These are phyloP conservation scores for Aspergillus sp. DNA, from an alignment of 2,329 filamentous ascomycete species.

Conservation along the genomic window DNA sequence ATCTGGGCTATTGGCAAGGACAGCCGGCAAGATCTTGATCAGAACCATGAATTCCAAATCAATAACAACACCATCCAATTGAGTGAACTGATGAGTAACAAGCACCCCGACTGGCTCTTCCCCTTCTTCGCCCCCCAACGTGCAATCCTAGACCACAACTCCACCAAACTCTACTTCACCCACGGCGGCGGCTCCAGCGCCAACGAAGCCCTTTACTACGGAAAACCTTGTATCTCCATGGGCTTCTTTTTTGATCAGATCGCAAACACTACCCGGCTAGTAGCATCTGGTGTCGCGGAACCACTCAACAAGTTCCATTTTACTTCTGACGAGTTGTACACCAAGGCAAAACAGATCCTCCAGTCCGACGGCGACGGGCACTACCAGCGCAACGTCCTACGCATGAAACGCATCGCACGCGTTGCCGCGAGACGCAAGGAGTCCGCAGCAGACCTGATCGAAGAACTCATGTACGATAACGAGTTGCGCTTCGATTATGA, in stretches of 20 bases:
- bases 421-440: slow-evolving; percentile 34
- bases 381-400: slow-evolving; percentile 27
- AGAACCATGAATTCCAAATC: neutral
- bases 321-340: slow-evolving; percentile 24
- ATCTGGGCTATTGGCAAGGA: slow-evolving; percentile 32
- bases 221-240: slow-evolving; percentile 30
- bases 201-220: slow-evolving; percentile 39
- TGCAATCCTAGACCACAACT: slow-evolving; percentile 31
- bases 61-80: slow-evolving; percentile 5
- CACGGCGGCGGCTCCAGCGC: slow-evolving; percentile 39
- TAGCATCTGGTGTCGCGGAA: slow-evolving; percentile 28
- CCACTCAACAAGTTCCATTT: slow-evolving; percentile 34
- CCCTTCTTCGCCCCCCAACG: slow-evolving; percentile 37
- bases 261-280: slow-evolving; percentile 31
- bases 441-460: slow-evolving; percentile 35
- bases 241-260: slow-evolving; percentile 41
- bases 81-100: slow-evolving; percentile 22
- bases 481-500: slow-evolving; percentile 11
- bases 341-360: slow-evolving; percentile 21
- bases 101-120: slow-evolving; percentile 25
- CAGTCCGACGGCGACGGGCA: slow-evolving; percentile 16
- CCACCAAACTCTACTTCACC: slow-evolving; percentile 34
- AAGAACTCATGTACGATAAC: slow-evolving; percentile 38
- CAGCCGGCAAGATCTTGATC: slow-evolving; percentile 13
- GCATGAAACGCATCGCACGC: slow-evolving; percentile 35